Percentiles rank a stretch among this genome's conserved stretches.
These are phyloP conservation scores for Viridothelium virens DNA, from an alignment of 495 filamentous ascomycete genomes.

Conservation along the genomic window DNA sequence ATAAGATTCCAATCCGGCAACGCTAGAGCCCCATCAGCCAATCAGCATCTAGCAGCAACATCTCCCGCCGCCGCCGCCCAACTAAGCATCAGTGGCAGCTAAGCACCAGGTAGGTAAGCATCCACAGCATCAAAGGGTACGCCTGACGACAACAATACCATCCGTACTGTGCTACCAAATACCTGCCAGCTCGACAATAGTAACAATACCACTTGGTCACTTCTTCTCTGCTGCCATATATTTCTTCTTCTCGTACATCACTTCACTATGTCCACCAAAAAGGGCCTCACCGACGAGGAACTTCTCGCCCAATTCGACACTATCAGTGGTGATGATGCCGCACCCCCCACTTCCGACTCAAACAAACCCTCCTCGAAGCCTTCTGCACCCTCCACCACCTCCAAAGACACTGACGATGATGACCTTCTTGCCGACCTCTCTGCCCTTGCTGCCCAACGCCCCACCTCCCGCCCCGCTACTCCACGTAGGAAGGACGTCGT, in stretches of 20 bases:
- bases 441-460: conserved; percentile 56
- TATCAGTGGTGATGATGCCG: conserved; percentile 48
- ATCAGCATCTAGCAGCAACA: not conserved
- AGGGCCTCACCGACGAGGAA: conserved; percentile 66
- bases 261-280: conserved; percentile 28
- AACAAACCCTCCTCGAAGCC: conserved; percentile 11
- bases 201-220: not conserved
- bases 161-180: too few relatives aligned
- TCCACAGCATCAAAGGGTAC: not conserved
- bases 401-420: conserved; percentile 40
- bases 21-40: not conserved
- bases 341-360: conserved; percentile 39
- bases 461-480: conserved; percentile 68
- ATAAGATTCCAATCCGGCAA: not conserved
- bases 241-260: not conserved
- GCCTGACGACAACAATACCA: too few relatives aligned
- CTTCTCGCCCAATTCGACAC: conserved; percentile 74
- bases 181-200: not conserved
- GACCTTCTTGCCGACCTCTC: conserved; percentile 84
- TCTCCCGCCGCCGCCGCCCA: not conserved
- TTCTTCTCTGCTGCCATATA: not conserved
- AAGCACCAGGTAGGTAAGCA: too few relatives aligned
- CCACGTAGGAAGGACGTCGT: conserved; percentile 62
- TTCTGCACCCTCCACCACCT: not conserved
- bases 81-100: not conserved